Base-by-base conservation (phyloP, 495 filamentous ascomycete species). In the Daldinia concentrica region DNA sequence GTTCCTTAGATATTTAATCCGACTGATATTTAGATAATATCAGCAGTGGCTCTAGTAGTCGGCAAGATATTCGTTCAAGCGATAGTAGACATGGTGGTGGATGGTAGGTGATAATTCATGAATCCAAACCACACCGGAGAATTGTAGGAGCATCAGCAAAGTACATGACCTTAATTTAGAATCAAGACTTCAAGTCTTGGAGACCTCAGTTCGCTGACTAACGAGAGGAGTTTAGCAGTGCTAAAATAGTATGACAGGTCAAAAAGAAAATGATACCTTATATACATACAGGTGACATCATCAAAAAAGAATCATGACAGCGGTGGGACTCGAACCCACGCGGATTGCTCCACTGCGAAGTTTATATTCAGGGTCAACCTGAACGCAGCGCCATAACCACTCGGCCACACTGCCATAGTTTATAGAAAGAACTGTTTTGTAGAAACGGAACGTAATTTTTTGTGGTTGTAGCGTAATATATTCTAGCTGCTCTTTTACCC, bases 241-340 rank as follows among this genome's bases (percentile, higher is more conserved):
- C 27, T 29, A 29, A 29, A 29, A 6, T 7, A n/a, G 19, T 22
- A 14, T n/a, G 50, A 29, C 12, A 17, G 6, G 19, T 26, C 48
- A 51, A 30, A 52, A 52, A 52, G 0, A 27, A 26, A 30, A 34
- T 22, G 6, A 36, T 36, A n/a, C 26, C 8, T 19, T 50, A 50
- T 24, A 14, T 7, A 1, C 6, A 2, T 2, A 27, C 1, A 27
- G 26, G 2, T 51, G 3, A 68, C 30, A 55, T 48, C 15, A 62
- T n/a, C 32, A 14, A 59, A 66, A 64, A 59, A 52, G 41, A 22
- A 60, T 27, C 48, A 43, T 77, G 77, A 78, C 71, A 62, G 70
- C 69, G 73, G 78, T 80, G 78, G 78, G 78, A 80, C 76, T 80
- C 78, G 78, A 80, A 80, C 78, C 78, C 77, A 80, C 77, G 78